These are phyloP conservation scores for Globisporangium cylindrosporum DNA, from an alignment of 352 stramenopile genomes.

Conservation along the genomic window DNA sequence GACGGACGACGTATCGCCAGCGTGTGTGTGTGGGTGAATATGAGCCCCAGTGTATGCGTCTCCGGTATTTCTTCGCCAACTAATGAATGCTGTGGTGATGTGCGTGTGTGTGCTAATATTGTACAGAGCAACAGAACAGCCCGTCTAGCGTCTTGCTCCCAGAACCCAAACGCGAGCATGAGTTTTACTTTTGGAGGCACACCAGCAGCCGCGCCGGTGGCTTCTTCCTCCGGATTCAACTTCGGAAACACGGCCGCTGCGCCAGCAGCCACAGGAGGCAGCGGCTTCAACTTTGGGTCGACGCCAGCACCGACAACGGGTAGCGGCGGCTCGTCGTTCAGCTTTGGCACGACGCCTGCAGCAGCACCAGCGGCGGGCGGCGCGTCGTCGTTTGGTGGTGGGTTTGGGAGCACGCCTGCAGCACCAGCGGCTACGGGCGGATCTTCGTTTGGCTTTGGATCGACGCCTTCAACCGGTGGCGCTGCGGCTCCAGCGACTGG, in stretches of 20 bases:
- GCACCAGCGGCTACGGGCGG: background rate
- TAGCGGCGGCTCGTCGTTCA: constrained; percentile 11
- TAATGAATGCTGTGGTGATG: background rate
- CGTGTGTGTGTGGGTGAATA: background rate
- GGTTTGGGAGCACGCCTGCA: constrained; percentile 7
- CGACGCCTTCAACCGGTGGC: background rate
- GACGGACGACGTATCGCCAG: background rate
- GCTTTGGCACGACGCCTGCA: constrained; percentile 15
- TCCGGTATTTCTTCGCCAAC: background rate
- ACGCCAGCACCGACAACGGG: constrained; percentile 9
- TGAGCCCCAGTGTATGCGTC: background rate
- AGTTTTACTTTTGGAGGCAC: constrained; percentile 54
- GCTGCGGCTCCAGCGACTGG: constrained; percentile 5
- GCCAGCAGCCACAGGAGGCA: constrained; percentile 6
- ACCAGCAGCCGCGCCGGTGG: constrained; percentile 20
- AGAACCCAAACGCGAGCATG: constrained; percentile 3
- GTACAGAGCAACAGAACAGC: background rate
- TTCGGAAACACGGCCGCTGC: constrained; percentile 28
- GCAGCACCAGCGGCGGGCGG: constrained; percentile 8
- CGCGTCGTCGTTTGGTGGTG: constrained; percentile 17
- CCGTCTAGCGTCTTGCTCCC: background rate
- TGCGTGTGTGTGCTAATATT: background rate
- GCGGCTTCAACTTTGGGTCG: constrained; percentile 35
- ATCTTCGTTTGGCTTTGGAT: constrained; percentile 20
- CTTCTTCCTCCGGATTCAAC: constrained; percentile 28